Base-by-base conservation (phyloP, 2,329 filamentous ascomycete species). In the Onygenales sp. region DNA sequence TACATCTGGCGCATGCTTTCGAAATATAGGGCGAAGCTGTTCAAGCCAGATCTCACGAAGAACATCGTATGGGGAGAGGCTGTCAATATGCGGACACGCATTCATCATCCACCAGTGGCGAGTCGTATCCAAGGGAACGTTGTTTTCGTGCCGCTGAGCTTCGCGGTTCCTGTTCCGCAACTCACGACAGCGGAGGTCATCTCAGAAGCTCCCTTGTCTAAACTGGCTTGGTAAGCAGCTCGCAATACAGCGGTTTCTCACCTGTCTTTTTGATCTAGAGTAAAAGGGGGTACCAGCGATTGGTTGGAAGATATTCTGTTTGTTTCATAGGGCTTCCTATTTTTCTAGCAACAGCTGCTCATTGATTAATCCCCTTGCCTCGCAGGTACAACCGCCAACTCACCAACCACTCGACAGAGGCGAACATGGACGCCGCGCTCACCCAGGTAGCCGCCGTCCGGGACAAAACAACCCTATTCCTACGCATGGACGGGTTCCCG, bases 1-100 rank as follows among this genome's bases (percentile, higher is more conserved):
- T 69, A 70, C 42, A 63, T 76, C 7, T 75, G 73, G 71, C 70
- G 73, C 2, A 61, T 61, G 3, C 52, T 74, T 0, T 64, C 70
- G 2, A 63, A 65, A 2, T 59, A 70, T 3, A 66, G 72, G 8
- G 65, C 65, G 0, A 61, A 62, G 0, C 31, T 70, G 1, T 73
- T 68, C 57, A 63, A 69, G 0, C 57, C 64, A 0, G 65, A 69
- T 33, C 59, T 64, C 6, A 54, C 57, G 0, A 55, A 56, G 2
- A 64, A 59, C 1, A 47, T 68, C 3, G 61, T 65, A 37, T 74
- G 69, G 69, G 58, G 49, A 5, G 68, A 74, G 42, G 69, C 65
- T 1, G 59, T 74, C 42, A 63, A 74, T 42, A 74, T 75, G 71
- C 63, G 63, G 6, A 58, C 61, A 3, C 63, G 72, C 1, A 62